Evolutionary conservation across 2,329 filamentous ascomycete genomes (phyloP).

Genomic region (Fusarium sambucinum): DNA sequence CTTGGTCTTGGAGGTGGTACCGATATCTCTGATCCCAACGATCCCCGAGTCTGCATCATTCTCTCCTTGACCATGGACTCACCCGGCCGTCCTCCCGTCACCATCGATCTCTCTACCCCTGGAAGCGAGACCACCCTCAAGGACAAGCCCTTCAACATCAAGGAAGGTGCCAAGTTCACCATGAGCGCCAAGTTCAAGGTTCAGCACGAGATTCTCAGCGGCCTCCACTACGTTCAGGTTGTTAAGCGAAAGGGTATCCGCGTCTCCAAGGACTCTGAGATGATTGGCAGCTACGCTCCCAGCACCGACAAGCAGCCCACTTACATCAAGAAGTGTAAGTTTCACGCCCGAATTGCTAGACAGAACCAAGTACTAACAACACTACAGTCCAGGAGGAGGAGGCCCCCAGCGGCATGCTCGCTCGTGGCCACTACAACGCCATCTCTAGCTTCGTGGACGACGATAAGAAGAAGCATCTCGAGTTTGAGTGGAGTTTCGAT

Average conservation of each 20-base stretch:
- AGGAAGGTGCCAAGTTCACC: slow-evolving; percentile 92
- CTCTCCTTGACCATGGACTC: slow-evolving; percentile 89
- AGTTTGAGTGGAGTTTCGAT: slow-evolving; percentile 96
- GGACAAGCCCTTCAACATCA: slow-evolving; percentile 95
- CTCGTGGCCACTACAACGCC: slow-evolving; percentile 90
- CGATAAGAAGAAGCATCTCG: slow-evolving; percentile 88
- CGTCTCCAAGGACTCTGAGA: slow-evolving; percentile 94
- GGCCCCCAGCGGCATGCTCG: slow-evolving; percentile 90
- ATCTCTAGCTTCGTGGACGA: slow-evolving; percentile 94
- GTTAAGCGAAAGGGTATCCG: slow-evolving; percentile 90
- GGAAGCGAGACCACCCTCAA: slow-evolving; percentile 83
- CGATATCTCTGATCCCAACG: slow-evolving; percentile 79
- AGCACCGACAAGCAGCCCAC: slow-evolving; percentile 88
- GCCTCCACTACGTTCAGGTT: slow-evolving; percentile 94
- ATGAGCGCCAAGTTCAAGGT: slow-evolving; percentile 97
- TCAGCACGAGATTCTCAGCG: slow-evolving; percentile 94
- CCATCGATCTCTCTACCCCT: slow-evolving; percentile 83
- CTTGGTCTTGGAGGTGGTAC: slow-evolving; percentile 84
- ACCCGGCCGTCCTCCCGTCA: slow-evolving; percentile 83
- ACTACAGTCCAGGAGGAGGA: slow-evolving; percentile 85
- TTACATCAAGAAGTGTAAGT: slow-evolving; percentile 93
- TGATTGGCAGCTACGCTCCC: slow-evolving; percentile 96
- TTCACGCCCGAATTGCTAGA: neutral
- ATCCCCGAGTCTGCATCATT: slow-evolving; percentile 93
- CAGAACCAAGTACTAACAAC: slow-evolving; percentile 4